These are phyloP conservation scores for Monascus purpureus DNA, from an alignment of 495 filamentous ascomycete species.

Conservation along the genomic window DNA sequence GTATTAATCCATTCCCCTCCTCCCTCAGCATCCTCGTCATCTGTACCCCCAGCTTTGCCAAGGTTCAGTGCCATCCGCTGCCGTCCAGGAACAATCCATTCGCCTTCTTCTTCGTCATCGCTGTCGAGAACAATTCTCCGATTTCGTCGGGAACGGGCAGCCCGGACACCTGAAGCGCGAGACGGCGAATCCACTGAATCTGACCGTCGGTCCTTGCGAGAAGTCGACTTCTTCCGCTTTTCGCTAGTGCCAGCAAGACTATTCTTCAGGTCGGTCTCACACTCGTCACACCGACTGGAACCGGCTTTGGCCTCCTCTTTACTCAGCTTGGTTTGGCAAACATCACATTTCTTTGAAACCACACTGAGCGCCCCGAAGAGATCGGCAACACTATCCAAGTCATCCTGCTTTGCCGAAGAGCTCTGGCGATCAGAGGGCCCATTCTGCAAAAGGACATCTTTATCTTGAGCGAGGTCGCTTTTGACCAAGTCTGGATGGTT, in stretches of 20 bases:
- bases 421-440: slow-evolving; percentile 27
- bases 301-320: slow-evolving; percentile 41
- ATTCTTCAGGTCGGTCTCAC: slow-evolving; percentile 49
- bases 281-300: slow-evolving; percentile 55
- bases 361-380: slow-evolving; percentile 75
- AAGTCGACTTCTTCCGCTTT: slow-evolving; percentile 33
- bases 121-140: slow-evolving; percentile 45
- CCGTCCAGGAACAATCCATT: slow-evolving; percentile 60
- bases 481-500: slow-evolving; percentile 85
- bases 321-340: slow-evolving; percentile 63
- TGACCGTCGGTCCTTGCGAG: slow-evolving; percentile 11
- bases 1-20: slow-evolving; percentile 65
- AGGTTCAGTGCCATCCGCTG: slow-evolving; percentile 42
- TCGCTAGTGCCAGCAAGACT: slow-evolving; percentile 20
- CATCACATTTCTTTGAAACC: slow-evolving; percentile 70
- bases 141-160: slow-evolving; percentile 33
- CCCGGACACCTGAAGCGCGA: slow-evolving; percentile 9
- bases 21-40: slow-evolving; percentile 77
- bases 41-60: slow-evolving; percentile 65
- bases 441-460: slow-evolving; percentile 63
- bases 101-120: slow-evolving; percentile 57
- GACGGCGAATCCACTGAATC: slow-evolving; percentile 11
- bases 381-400: slow-evolving; percentile 72
- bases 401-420: slow-evolving; percentile 37
- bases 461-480: slow-evolving; percentile 71